phyloP scores from a whole-genome alignment of 176 grass and related monocot species.

The Alloteropsis semialata region DNA sequence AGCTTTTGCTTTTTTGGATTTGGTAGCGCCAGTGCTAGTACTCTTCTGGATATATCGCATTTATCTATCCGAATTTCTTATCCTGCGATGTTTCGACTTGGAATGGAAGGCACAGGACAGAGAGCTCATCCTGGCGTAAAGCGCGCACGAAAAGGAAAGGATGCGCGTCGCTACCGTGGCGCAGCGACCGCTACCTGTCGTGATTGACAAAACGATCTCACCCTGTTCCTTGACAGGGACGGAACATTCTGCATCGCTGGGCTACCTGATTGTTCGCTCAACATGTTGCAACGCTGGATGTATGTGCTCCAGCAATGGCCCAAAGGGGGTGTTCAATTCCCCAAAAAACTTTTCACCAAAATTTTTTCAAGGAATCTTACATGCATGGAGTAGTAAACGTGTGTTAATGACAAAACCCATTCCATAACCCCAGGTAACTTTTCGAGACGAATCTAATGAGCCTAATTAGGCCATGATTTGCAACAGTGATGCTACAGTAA shows the following conservation, averaged over 20 bases:
- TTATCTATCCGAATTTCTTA: not conserved
- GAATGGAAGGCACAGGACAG: slow-evolving; percentile 19
- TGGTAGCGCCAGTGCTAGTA: not conserved
- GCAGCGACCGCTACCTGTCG: not conserved
- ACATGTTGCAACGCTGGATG: not conserved
- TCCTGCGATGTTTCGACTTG: slow-evolving; percentile 13
- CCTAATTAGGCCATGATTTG: too few relatives aligned
- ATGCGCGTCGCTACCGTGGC: not conserved
- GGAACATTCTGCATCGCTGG: not conserved
- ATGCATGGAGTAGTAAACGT: too few relatives aligned
- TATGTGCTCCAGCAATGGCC: not conserved
- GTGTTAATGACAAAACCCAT: too few relatives aligned
- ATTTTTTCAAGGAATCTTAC: too few relatives aligned
- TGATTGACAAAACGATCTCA: not conserved
- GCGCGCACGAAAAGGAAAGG: slow-evolving; percentile 21
- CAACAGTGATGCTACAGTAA: too few relatives aligned
- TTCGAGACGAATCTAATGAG: too few relatives aligned
- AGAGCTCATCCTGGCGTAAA: slow-evolving; percentile 24
- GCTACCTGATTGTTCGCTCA: not conserved
- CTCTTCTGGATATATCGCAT: not conserved
- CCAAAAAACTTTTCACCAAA: too few relatives aligned
- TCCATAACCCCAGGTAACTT: too few relatives aligned
- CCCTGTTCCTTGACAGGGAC: not conserved
- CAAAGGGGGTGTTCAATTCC: too few relatives aligned
- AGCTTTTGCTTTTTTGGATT: not conserved